Evolutionary conservation across 2,329 filamentous ascomycete species (phyloP), one percentile per base, ranked within the genome.

Genomic region (Penicillium corylophilum): DNA sequence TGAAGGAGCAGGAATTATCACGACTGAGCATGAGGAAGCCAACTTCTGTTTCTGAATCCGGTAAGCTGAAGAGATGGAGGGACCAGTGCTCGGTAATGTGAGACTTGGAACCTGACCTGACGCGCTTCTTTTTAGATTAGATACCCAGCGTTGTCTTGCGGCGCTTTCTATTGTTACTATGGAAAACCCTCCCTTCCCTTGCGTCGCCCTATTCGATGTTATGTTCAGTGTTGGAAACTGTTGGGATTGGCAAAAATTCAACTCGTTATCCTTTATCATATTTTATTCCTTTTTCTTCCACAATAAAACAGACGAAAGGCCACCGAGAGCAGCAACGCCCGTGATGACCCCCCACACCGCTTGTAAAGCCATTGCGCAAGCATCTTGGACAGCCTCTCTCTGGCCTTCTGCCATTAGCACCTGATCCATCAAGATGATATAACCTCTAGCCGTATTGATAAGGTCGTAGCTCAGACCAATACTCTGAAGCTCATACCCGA

Each of bases 1-100:
- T 52, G 46, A 45, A 48, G 13, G 18, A 51, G 15, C 64, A 71
- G 52, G 77, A 79, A 57, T 63, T 72, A 38, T 70, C 71, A 61
- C 68, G 76, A 39, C 54, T 77, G 56, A 53, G 54, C 24, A 39
- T 43, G 26, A 24, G 10, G 10, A 18, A 20, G n/a, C 35, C 26
- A 28, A 8, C 26, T 9, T 3, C 26, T 10, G 26, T 28, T 8
- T 10, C 48, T 4, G 23, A 33, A 20, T 4, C 22, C 9, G 15
- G 22, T 24, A 40, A 16, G 28, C 31, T 18, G 13, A 26, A 8
- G n/a, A 39, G 40, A 7, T 18, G 33, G 10, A 16, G 33, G 5
- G 48, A 51, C 18, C 13, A 48, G 23, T 54, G 40, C 38, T 26
- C 20, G 26, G 31, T 48, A 12, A 39, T 16, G 16, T 51, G 47